phyloP scores from a whole-genome alignment of 352 stramenopile species.

The Pythium sp. region DNA sequence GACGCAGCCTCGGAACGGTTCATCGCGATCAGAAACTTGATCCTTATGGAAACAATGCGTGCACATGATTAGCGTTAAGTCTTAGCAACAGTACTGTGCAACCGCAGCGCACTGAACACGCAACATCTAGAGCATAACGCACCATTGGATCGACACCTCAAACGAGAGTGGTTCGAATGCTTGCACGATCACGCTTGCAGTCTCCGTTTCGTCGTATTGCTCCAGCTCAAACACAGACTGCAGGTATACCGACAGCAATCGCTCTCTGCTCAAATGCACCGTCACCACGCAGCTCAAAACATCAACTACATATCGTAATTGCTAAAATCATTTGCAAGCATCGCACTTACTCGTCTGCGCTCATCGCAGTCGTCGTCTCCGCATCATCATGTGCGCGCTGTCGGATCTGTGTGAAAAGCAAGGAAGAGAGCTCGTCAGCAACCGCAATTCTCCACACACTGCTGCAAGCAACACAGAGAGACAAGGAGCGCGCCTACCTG shows the following conservation, averaged over 20 bases:
- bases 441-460: neutral
- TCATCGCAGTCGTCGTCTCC: neutral
- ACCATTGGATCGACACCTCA: slow-evolving; percentile 44
- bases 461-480: neutral
- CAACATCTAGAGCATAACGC: neutral
- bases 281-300: neutral
- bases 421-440: slow-evolving; percentile 1
- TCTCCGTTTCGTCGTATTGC: slow-evolving; percentile 53
- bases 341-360: slow-evolving; percentile 9
- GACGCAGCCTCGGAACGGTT: slow-evolving; percentile 30
- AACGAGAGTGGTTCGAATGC: slow-evolving; percentile 45
- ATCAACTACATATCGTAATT: neutral
- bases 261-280: slow-evolving; percentile 35
- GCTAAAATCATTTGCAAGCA: slow-evolving; percentile 6
- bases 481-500: slow-evolving; percentile 17
- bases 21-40: slow-evolving; percentile 69
- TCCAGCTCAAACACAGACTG: slow-evolving; percentile 65
- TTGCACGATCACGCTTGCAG: slow-evolving; percentile 31
- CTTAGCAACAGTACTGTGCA: neutral
- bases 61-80: neutral
- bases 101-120: neutral
- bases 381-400: slow-evolving; percentile 10
- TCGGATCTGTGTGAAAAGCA: neutral
- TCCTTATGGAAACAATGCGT: slow-evolving; percentile 19
- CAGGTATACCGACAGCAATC: slow-evolving; percentile 62